Conservation (phyloP, 2,329 filamentous ascomycete genomes). For the Xylaria polymorpha region DNA sequence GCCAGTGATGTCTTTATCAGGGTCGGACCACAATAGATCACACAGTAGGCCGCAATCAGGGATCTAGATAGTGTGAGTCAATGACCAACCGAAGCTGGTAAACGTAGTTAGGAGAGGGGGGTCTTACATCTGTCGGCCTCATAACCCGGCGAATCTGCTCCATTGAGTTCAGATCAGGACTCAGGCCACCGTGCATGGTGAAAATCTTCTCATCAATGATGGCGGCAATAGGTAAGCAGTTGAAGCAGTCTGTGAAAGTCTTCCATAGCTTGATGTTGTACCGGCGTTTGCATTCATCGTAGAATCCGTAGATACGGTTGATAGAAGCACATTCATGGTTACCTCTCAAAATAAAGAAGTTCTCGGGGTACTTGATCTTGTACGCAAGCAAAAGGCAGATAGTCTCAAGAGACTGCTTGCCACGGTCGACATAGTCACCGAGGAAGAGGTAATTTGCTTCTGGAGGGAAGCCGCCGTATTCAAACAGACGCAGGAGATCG, state of each 20-base stretch:
- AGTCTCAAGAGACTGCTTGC: constrained; percentile 95
- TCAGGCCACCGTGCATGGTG: constrained; percentile 98
- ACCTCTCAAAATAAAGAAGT: constrained; percentile 93
- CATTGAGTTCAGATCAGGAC: constrained; percentile 98
- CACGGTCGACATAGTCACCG: constrained; percentile 95
- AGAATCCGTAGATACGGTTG: constrained; percentile 95
- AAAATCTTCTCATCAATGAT: constrained; percentile 99
- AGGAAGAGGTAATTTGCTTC: constrained; percentile 99
- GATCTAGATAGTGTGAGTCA: constrained; percentile 71
- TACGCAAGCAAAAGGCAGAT: constrained; percentile 94
- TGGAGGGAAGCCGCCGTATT: constrained; percentile 97
- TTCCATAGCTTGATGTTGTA: constrained; percentile 99
- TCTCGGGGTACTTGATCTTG: constrained; percentile 96
- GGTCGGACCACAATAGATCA: constrained; percentile 98
- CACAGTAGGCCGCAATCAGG: constrained; percentile 97
- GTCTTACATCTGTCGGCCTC: constrained; percentile 96
- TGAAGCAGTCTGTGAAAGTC: constrained; percentile 96
- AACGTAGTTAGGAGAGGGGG: constrained; percentile 10
- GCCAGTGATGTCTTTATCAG: constrained; percentile 98
- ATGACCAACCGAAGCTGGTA: constrained; percentile 48
- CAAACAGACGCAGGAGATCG: constrained; percentile 94
- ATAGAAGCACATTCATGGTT: constrained; percentile 98
- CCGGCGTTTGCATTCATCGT: constrained; percentile 96
- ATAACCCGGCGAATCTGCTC: constrained; percentile 99
- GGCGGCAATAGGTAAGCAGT: constrained; percentile 92